Evolutionary conservation across 768 basidiomycete genomes (phyloP).

Genomic region (Lentinula lateritia): DNA sequence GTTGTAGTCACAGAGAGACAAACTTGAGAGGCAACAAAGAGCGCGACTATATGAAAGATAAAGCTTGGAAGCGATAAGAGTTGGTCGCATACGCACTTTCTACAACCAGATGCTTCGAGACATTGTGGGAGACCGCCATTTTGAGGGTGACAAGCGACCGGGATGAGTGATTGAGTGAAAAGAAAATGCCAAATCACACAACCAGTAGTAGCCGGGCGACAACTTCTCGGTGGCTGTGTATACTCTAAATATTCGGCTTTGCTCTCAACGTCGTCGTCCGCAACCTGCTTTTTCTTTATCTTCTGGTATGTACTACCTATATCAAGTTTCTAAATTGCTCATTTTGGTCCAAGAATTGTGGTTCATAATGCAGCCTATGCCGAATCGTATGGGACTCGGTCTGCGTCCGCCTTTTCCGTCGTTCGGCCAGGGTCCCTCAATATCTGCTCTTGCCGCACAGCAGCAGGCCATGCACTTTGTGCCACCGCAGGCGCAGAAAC

Average conservation of each 20-base stretch:
- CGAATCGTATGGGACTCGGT: slow-evolving; percentile 82
- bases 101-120: background rate
- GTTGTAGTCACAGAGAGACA: slow-evolving; percentile 11
- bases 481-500: slow-evolving; percentile 64
- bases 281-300: background rate
- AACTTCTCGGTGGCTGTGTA: background rate
- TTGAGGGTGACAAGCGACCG: background rate
- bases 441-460: slow-evolving; percentile 86
- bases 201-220: background rate
- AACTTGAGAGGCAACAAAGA: slow-evolving; percentile 50
- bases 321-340: background rate
- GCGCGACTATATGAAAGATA: slow-evolving; percentile 24
- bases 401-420: slow-evolving; percentile 84
- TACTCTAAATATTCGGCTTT: background rate
- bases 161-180: background rate
- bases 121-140: slow-evolving; percentile 4
- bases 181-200: background rate
- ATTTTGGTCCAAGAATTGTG: background rate
- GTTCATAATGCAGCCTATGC: slow-evolving; percentile 56
- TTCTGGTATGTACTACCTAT: background rate
- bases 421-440: slow-evolving; percentile 89
- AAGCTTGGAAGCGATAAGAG: background rate
- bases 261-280: background rate
- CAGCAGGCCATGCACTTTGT: slow-evolving; percentile 66
- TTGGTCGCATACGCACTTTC: background rate